Evolutionary conservation across 805 yeast species (phyloP).

Genomic region (Starmerella roubikii): DNA sequence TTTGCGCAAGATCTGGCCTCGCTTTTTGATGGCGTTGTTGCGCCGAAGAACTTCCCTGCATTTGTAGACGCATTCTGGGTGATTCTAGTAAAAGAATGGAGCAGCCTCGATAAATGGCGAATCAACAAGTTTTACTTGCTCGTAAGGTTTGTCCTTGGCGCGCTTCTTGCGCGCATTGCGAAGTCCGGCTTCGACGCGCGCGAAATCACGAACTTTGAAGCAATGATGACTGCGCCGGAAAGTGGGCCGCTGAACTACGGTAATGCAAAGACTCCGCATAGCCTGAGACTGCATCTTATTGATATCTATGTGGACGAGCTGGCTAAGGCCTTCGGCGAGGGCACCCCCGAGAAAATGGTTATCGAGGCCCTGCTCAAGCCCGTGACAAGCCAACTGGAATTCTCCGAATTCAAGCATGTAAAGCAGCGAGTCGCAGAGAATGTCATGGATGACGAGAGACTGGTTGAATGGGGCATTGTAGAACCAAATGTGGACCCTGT

Average conservation of each 20-base stretch:
- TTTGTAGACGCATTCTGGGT: constrained; percentile 73
- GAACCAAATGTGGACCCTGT: background rate
- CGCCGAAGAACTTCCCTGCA: constrained; percentile 30
- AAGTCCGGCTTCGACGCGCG: constrained; percentile 41
- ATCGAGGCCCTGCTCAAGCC: constrained; percentile 44
- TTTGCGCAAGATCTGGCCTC: constrained; percentile 61
- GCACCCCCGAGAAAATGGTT: constrained; percentile 33
- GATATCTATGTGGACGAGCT: constrained; percentile 79
- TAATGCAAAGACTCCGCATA: constrained; percentile 47
- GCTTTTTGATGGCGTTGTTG: constrained; percentile 27
- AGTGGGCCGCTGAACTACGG: constrained; percentile 33
- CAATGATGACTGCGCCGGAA: constrained; percentile 25
- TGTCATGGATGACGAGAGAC: constrained; percentile 48
- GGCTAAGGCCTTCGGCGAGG: constrained; percentile 46
- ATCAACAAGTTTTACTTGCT: constrained; percentile 74
- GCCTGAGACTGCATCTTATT: constrained; percentile 69
- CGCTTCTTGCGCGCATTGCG: constrained; percentile 45
- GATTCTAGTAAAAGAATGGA: constrained; percentile 71
- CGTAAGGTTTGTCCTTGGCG: constrained; percentile 61
- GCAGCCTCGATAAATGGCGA: constrained; percentile 65
- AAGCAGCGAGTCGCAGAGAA: constrained; percentile 53
- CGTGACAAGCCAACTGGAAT: constrained; percentile 37
- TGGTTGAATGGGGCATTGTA: constrained; percentile 44
- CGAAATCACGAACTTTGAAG: constrained; percentile 35
- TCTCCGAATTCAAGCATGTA: constrained; percentile 46